Conservation (phyloP, 2,329 filamentous ascomycete genomes). For the Parastagonospora nodorum region DNA sequence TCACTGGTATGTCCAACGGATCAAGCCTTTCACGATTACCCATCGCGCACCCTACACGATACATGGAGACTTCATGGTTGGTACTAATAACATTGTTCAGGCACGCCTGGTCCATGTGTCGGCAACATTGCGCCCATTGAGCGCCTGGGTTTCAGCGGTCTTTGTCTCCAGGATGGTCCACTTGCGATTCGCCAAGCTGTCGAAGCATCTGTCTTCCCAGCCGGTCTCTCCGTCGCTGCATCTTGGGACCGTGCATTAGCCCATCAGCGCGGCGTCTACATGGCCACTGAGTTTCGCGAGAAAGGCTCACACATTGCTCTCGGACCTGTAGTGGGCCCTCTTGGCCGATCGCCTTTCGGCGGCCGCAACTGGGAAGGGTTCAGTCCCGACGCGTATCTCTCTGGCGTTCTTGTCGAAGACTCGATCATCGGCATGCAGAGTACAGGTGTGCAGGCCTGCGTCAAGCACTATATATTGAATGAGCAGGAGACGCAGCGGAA, state of each 20-base stretch:
- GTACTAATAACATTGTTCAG: slow-evolving; percentile 5
- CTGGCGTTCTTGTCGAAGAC: slow-evolving; percentile 45
- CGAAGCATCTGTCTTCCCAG: slow-evolving; percentile 45
- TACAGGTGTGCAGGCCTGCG: slow-evolving; percentile 48
- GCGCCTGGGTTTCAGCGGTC: slow-evolving; percentile 46
- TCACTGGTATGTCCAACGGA: slow-evolving; percentile 25
- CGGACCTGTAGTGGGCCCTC: slow-evolving; percentile 56
- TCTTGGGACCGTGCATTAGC: slow-evolving; percentile 48
- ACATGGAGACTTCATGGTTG: neutral
- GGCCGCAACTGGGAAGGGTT: slow-evolving; percentile 55
- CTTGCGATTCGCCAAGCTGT: slow-evolving; percentile 38
- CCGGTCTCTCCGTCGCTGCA: slow-evolving; percentile 45
- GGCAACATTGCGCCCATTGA: slow-evolving; percentile 46
- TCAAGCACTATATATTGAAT: slow-evolving; percentile 63
- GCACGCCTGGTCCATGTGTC: slow-evolving; percentile 33
- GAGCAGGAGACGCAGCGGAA: slow-evolving; percentile 61
- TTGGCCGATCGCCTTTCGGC: slow-evolving; percentile 46
- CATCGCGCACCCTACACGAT: no score
- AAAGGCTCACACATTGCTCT: slow-evolving; percentile 50
- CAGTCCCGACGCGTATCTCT: slow-evolving; percentile 49
- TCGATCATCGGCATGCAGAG: slow-evolving; percentile 48
- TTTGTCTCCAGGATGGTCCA: slow-evolving; percentile 50
- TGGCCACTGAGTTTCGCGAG: slow-evolving; percentile 38
- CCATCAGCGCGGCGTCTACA: slow-evolving; percentile 36
- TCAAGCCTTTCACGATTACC: neutral